These are phyloP conservation scores for Cladophialophora exuberans DNA, from an alignment of 2,329 filamentous ascomycete genomes.

Conservation along the genomic window DNA sequence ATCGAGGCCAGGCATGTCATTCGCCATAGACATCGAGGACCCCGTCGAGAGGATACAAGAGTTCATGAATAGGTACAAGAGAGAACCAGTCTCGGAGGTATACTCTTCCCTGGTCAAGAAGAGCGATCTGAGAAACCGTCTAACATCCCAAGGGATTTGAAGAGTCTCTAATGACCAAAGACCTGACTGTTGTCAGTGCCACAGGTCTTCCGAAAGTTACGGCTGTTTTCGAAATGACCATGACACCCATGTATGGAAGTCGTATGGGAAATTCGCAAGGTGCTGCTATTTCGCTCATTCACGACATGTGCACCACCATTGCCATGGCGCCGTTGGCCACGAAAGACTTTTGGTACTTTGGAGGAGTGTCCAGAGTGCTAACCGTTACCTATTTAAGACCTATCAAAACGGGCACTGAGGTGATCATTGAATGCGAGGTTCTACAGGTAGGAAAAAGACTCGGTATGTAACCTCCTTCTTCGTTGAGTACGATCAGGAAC, in stretches of 20 bases:
- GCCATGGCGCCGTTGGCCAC: slow-evolving; percentile 17
- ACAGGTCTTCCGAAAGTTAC: slow-evolving; percentile 5
- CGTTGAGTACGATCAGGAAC: neutral
- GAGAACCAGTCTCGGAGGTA: slow-evolving; percentile 4
- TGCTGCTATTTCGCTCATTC: slow-evolving; percentile 20
- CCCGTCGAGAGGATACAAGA: slow-evolving; percentile 33
- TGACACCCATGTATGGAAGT: slow-evolving; percentile 17
- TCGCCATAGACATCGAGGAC: slow-evolving; percentile 33
- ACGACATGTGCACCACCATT: slow-evolving; percentile 24
- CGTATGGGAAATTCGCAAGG: slow-evolving; percentile 24
- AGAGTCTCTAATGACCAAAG: slow-evolving; percentile 19
- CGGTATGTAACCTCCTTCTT: neutral
- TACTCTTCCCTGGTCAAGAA: neutral
- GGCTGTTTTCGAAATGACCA: slow-evolving; percentile 23
- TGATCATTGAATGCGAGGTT: slow-evolving; percentile 22
- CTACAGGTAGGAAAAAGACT: slow-evolving; percentile 14
- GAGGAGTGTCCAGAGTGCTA: slow-evolving; percentile 18
- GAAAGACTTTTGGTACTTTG: slow-evolving; percentile 23
- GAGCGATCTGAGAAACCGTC: neutral
- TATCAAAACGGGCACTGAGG: slow-evolving; percentile 7
- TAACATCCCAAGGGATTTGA: slow-evolving; percentile 17
- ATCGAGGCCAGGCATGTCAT: slow-evolving; percentile 18
- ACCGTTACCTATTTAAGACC: slow-evolving; percentile 23
- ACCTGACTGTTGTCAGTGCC: slow-evolving; percentile 18
- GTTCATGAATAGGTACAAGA: slow-evolving; percentile 19